Percentiles rank a stretch among this genome's conserved stretches.
phyloP scores from a whole-genome alignment of 1,284 basidiomycete species.

The Ceratobasidium sp. region DNA sequence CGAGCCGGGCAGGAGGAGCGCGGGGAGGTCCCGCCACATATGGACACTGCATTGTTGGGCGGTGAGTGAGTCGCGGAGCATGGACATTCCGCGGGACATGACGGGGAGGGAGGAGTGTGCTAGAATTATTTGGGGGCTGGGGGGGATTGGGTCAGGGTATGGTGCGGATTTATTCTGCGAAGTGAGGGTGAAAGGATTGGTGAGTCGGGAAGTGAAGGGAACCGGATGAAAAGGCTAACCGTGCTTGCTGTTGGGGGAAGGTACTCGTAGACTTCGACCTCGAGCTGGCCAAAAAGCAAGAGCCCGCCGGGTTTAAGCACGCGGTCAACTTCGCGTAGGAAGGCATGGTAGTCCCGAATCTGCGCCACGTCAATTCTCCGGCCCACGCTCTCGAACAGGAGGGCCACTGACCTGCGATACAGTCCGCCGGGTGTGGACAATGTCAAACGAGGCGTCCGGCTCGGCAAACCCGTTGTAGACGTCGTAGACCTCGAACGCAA shows the following conservation, averaged over 20 bases:
- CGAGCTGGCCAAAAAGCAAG: conserved; percentile 20
- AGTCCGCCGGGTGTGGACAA: conserved; percentile 19
- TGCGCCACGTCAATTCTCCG: background rate
- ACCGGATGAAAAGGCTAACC: background rate
- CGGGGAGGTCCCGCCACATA: conserved; percentile 38
- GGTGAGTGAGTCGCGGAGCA: conserved; percentile 18
- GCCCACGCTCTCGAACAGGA: background rate
- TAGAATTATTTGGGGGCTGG: background rate
- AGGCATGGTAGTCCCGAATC: conserved; percentile 22
- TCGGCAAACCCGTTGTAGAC: conserved; percentile 30
- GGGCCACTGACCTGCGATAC: conserved; percentile 19
- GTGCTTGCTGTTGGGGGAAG: background rate
- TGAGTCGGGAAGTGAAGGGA: background rate
- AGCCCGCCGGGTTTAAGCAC: conserved; percentile 19
- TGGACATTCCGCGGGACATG: conserved; percentile 29
- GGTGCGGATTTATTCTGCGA: background rate
- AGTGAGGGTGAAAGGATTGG: background rate
- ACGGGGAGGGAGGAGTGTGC: background rate
- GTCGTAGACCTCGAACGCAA: conserved; percentile 32
- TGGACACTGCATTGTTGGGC: background rate
- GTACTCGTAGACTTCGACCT: conserved; percentile 34
- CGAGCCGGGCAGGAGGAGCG: conserved; percentile 11
- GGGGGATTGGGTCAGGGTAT: background rate
- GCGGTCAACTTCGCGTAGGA: conserved; percentile 29
- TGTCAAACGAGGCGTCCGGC: conserved; percentile 28